A percentile compares a stretch with the other conserved stretches of the same genome.
phyloP scores from a whole-genome alignment of 164 flowering plant genomes.

The Liriodendron chinense region DNA sequence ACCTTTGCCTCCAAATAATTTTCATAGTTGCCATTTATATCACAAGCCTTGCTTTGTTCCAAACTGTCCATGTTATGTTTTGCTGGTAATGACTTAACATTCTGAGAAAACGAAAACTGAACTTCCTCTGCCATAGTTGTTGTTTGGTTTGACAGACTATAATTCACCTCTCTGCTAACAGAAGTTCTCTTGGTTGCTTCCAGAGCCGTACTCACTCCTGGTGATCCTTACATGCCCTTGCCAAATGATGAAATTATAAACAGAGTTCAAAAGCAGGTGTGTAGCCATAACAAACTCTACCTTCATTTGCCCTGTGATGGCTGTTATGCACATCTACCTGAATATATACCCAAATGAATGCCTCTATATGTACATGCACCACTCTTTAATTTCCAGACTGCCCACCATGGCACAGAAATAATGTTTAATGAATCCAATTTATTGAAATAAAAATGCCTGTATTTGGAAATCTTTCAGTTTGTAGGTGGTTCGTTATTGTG shows the following conservation, averaged over 20 bases:
- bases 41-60: neutral
- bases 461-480: neutral
- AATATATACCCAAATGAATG: neutral
- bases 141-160: neutral
- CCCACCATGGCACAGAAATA: neutral
- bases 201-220: slow-evolving; percentile 97
- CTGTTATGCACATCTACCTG: neutral
- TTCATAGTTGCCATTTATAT: neutral
- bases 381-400: neutral
- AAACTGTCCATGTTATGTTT: neutral
- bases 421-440: neutral
- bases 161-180: neutral
- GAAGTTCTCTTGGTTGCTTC: slow-evolving; percentile 12
- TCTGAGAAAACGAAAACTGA: neutral
- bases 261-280: slow-evolving; percentile 83
- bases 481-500: neutral
- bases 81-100: neutral
- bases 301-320: neutral
- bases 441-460: neutral
- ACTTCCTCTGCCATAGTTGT: neutral
- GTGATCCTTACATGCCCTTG: slow-evolving; percentile 96
- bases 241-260: slow-evolving; percentile 75
- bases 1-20: neutral
- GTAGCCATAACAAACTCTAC: slow-evolving; percentile 11
- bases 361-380: neutral